Evolutionary conservation across 495 filamentous ascomycete genomes (phyloP).

Genomic region (Opeltia flavorubescens): DNA sequence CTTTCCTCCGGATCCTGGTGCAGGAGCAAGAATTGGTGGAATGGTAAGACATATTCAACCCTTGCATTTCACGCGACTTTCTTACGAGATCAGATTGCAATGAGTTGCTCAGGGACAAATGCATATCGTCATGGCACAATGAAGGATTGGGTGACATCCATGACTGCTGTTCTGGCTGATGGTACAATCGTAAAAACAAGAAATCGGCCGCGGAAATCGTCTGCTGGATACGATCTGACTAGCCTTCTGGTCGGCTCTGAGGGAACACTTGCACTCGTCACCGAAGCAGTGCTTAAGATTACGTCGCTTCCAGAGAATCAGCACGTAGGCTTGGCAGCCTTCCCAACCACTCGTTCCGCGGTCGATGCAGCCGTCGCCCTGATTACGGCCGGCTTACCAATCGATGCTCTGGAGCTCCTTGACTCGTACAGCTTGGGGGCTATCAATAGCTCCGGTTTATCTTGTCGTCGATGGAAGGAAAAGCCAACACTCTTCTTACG

Average conservation of each 20-base stretch:
- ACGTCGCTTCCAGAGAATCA: conserved; percentile 47
- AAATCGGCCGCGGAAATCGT: conserved; percentile 51
- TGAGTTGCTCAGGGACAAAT: conserved; percentile 48
- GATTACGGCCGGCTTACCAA: conserved; percentile 45
- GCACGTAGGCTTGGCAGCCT: conserved; percentile 49
- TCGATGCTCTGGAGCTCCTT: conserved; percentile 50
- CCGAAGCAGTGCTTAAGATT: conserved; percentile 49
- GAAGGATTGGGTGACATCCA: conserved; percentile 51
- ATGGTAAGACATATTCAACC: conserved; percentile 41
- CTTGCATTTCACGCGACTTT: not conserved
- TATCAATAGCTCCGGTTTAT: conserved; percentile 44
- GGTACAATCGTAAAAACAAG: conserved; percentile 52
- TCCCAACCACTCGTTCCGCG: conserved; percentile 39
- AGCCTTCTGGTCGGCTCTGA: conserved; percentile 50
- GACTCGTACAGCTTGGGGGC: conserved; percentile 54
- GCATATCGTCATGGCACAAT: conserved; percentile 57
- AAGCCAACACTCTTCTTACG: conserved; percentile 53
- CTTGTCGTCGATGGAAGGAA: conserved; percentile 43
- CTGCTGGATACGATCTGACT: conserved; percentile 52
- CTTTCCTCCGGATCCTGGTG: conserved; percentile 54
- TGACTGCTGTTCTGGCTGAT: conserved; percentile 52
- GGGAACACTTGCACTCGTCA: conserved; percentile 51
- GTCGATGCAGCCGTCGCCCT: conserved; percentile 46
- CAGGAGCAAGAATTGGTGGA: conserved; percentile 53
- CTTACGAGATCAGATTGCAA: not conserved